Evolutionary conservation across 495 filamentous ascomycete genomes (phyloP).

Genomic region (Podospora appendiculata): DNA sequence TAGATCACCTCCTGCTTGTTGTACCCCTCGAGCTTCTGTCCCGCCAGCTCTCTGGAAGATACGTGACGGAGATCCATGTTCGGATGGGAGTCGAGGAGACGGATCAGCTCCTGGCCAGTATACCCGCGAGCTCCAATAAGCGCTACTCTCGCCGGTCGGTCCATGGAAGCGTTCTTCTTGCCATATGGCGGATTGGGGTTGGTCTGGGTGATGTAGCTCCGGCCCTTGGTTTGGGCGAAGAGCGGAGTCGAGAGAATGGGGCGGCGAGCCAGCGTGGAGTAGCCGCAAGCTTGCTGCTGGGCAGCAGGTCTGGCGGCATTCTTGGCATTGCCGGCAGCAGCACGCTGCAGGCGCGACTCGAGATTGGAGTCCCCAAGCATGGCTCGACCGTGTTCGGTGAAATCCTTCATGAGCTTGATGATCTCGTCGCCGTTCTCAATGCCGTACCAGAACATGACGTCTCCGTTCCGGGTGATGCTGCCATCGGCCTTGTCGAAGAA

Average conservation of each 20-base stretch:
- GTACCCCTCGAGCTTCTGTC: slow-evolving; percentile 86
- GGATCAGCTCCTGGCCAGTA: slow-evolving; percentile 89
- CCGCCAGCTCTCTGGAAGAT: slow-evolving; percentile 87
- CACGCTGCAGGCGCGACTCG: slow-evolving; percentile 72
- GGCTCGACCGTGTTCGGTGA: slow-evolving; percentile 70
- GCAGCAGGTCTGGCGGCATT: slow-evolving; percentile 17
- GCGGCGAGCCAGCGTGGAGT: slow-evolving; percentile 49
- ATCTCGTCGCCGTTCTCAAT: slow-evolving; percentile 80
- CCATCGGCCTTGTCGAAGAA: slow-evolving; percentile 98
- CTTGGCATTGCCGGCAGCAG: slow-evolving; percentile 54
- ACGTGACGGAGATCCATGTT: slow-evolving; percentile 91
- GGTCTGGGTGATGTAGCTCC: slow-evolving; percentile 62
- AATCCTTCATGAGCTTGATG: slow-evolving; percentile 79
- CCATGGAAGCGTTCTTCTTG: slow-evolving; percentile 80
- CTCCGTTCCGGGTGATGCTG: slow-evolving; percentile 72
- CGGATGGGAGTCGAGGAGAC: slow-evolving; percentile 83
- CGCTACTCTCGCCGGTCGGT: slow-evolving; percentile 72
- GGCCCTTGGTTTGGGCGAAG: slow-evolving; percentile 26
- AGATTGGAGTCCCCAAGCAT: slow-evolving; percentile 92
- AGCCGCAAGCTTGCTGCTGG: slow-evolving; percentile 55
- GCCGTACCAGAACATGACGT: slow-evolving; percentile 97
- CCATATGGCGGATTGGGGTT: slow-evolving; percentile 98
- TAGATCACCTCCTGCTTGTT: slow-evolving; percentile 89
- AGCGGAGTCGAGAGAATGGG: slow-evolving; percentile 13
- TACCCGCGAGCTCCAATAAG: slow-evolving; percentile 95